Conservation (phyloP, 2,329 filamentous ascomycete species). For the Microdochium bolleyi region DNA sequence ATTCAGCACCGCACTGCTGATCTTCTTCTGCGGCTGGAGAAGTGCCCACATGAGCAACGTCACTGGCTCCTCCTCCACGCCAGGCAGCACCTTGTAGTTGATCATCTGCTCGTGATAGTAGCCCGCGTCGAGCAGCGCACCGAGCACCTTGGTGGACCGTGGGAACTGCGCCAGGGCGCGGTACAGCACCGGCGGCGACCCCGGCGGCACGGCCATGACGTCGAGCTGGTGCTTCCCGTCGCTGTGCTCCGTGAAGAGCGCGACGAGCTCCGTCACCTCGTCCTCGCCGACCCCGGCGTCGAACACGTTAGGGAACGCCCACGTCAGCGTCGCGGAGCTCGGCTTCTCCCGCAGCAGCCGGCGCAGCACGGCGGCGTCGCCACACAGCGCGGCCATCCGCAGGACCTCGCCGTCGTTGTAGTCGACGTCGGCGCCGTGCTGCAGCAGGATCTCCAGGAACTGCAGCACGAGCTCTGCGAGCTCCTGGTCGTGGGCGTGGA, state of each 20-base stretch:
- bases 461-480: constrained; percentile 3
- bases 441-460: constrained; percentile 35
- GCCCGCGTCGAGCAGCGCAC: constrained; percentile 46
- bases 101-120: constrained; percentile 51
- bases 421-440: constrained; percentile 38
- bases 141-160: constrained; percentile 41
- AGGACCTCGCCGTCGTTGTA: constrained; percentile 45
- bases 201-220: constrained; percentile 34
- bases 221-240: constrained; percentile 41
- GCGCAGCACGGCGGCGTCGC: constrained; percentile 38
- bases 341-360: constrained; percentile 43
- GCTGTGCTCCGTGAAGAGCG: constrained; percentile 41
- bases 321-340: constrained; percentile 37
- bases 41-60: constrained; percentile 54
- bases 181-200: constrained; percentile 39
- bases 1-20: constrained; percentile 50
- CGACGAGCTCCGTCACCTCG: constrained; percentile 39
- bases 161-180: constrained; percentile 47
- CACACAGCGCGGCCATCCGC: constrained; percentile 43
- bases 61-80: constrained; percentile 42
- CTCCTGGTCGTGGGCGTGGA: constrained; percentile 23
- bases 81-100: constrained; percentile 31
- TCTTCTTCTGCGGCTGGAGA: constrained; percentile 52
- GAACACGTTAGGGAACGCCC: constrained; percentile 50
- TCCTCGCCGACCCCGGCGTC: constrained; percentile 41